These are phyloP conservation scores for Datura wrightii DNA, from an alignment of 257 asterid genomes.

Conservation along the genomic window DNA sequence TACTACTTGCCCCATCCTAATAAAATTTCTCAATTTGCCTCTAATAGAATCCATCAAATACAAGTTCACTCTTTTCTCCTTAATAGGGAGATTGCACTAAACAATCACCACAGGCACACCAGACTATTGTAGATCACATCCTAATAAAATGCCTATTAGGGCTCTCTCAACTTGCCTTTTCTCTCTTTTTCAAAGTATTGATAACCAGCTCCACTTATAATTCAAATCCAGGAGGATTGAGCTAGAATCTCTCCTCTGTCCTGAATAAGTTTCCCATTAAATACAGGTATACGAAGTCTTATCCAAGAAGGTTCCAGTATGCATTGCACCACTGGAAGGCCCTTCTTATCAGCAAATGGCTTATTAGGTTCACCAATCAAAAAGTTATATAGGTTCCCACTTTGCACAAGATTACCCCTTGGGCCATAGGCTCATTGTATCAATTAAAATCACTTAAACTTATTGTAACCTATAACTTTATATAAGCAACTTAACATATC, in stretches of 20 bases:
- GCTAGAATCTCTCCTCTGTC: neutral
- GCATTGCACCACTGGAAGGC: neutral
- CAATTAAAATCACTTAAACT: neutral
- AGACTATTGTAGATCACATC: neutral
- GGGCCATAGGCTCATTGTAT: neutral
- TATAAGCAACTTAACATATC: neutral
- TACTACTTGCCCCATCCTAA: neutral
- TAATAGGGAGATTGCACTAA: neutral
- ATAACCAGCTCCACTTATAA: neutral
- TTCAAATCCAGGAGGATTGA: neutral
- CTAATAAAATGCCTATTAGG: neutral
- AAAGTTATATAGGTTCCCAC: neutral
- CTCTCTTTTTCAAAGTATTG: neutral
- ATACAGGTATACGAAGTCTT: neutral
- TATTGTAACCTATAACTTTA: neutral
- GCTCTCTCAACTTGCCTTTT: neutral
- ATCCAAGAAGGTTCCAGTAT: constrained; percentile 7
- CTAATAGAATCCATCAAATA: neutral
- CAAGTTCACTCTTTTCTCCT: neutral
- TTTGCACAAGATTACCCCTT: neutral
- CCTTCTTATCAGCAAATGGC: neutral
- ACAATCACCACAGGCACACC: neutral
- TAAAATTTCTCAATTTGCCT: neutral
- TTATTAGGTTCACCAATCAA: neutral
- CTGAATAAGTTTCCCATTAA: neutral